A percentile compares a stretch with the other conserved stretches of the same genome.
These are phyloP conservation scores for Phytophthora vignae DNA, from an alignment of 352 stramenopile species.

Conservation along the genomic window DNA sequence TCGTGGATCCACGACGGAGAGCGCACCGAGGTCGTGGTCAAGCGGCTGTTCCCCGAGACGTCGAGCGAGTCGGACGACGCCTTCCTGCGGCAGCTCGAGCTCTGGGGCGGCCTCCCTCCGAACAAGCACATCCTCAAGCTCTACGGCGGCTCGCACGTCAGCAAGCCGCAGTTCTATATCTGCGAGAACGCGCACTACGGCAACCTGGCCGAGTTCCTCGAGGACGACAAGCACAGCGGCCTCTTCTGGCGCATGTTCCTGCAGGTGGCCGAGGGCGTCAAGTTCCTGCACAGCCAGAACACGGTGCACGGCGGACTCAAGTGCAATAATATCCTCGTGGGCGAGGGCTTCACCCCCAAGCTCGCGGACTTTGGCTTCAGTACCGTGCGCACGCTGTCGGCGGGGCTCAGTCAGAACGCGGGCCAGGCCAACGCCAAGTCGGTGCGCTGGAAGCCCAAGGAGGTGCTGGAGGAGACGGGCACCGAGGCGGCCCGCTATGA, in stretches of 20 bases:
- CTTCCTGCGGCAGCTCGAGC: constrained; percentile 37
- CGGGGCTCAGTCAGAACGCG: neutral
- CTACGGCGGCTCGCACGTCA: constrained; percentile 42
- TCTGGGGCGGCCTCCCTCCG: constrained; percentile 33
- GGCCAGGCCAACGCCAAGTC: neutral
- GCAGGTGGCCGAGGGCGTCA: constrained; percentile 32
- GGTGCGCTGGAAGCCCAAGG: constrained; percentile 33
- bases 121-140: constrained; percentile 44
- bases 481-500: neutral
- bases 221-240: neutral
- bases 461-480: constrained; percentile 15
- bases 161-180: constrained; percentile 27
- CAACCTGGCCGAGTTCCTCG: constrained; percentile 25
- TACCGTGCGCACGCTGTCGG: constrained; percentile 1
- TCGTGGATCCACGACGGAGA: constrained; percentile 29
- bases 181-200: constrained; percentile 22
- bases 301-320: constrained; percentile 46
- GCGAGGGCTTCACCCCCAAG: constrained; percentile 26
- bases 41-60: constrained; percentile 32
- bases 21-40: constrained; percentile 35
- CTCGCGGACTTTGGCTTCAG: constrained; percentile 20
- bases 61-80: neutral
- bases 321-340: constrained; percentile 55
- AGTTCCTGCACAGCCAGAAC: constrained; percentile 48
- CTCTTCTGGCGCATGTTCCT: constrained; percentile 18